These are phyloP conservation scores for Tarenaya hassleriana DNA, from an alignment of 345 rosid species.

Conservation along the genomic window DNA sequence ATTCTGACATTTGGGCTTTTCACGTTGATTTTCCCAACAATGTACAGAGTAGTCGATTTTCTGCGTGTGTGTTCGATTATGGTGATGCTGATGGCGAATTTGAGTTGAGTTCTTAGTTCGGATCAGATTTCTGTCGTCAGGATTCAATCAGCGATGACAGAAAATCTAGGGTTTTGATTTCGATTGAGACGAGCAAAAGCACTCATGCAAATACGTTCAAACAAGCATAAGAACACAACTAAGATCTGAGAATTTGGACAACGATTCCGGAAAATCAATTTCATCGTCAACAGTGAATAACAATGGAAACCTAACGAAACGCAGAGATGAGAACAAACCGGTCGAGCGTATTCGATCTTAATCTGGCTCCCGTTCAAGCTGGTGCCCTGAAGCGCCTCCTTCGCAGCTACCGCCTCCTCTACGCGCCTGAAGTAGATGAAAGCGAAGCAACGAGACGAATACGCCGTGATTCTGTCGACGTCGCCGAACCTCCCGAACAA, in stretches of 20 bases:
- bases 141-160: neutral
- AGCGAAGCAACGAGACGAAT: slow-evolving; percentile 62
- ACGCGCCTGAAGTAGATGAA: slow-evolving; percentile 69
- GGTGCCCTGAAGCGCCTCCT: slow-evolving; percentile 65
- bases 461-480: slow-evolving; percentile 60
- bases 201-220: neutral
- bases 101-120: neutral
- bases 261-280: slow-evolving; percentile 13
- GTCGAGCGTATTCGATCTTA: slow-evolving; percentile 94
- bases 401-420: slow-evolving; percentile 81
- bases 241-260: slow-evolving; percentile 1
- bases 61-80: neutral
- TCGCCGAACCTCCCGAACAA: slow-evolving; percentile 59
- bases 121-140: neutral
- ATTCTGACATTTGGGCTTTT: neutral
- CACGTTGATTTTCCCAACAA: neutral
- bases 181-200: neutral
- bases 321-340: slow-evolving; percentile 79
- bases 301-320: slow-evolving; percentile 25
- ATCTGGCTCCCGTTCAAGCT: slow-evolving; percentile 49
- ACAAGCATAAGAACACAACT: neutral
- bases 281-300: slow-evolving; percentile 5
- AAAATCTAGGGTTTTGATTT: neutral
- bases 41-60: neutral
- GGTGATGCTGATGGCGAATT: neutral